Evolutionary conservation across 805 yeast species (phyloP).

Genomic region (Lipomyces yamanashiensis): DNA sequence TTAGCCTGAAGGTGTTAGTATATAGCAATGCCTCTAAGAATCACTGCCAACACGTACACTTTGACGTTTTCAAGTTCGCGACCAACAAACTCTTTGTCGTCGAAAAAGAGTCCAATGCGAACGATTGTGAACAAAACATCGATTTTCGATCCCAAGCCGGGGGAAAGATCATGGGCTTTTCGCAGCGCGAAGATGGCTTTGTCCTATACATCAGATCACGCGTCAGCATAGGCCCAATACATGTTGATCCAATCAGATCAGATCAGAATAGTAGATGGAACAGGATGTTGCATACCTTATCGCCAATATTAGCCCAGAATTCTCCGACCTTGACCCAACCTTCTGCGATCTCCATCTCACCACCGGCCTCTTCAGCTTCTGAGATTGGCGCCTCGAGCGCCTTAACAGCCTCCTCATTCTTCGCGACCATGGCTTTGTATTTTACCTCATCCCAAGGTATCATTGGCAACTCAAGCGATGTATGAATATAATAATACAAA

Average conservation of each 20-base stretch:
- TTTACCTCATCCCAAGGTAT: slow-evolving; percentile 65
- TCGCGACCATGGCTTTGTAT: slow-evolving; percentile 55
- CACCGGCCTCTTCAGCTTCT: slow-evolving; percentile 73
- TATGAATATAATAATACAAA: slow-evolving; percentile 70
- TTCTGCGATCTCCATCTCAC: slow-evolving; percentile 79
- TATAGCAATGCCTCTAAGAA: not conserved
- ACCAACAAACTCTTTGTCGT: slow-evolving; percentile 71
- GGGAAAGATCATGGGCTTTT: slow-evolving; percentile 76
- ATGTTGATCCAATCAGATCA: no score
- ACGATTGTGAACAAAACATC: slow-evolving; percentile 81
- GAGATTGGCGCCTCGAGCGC: slow-evolving; percentile 52
- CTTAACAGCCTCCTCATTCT: slow-evolving; percentile 61
- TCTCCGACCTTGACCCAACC: slow-evolving; percentile 84
- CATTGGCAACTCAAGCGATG: slow-evolving; percentile 49
- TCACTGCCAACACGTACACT: slow-evolving; percentile 35
- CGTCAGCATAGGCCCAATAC: not conserved
- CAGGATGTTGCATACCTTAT: slow-evolving; percentile 55
- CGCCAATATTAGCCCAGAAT: slow-evolving; percentile 84
- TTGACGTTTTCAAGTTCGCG: slow-evolving; percentile 75
- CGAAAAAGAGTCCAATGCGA: slow-evolving; percentile 87
- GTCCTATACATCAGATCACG: slow-evolving; percentile 16
- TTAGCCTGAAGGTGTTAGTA: slow-evolving; percentile 49
- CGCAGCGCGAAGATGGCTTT: slow-evolving; percentile 33
- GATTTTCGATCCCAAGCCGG: slow-evolving; percentile 87
- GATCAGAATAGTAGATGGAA: not conserved